These are phyloP conservation scores for Aspergillus homomorphus DNA, from an alignment of 495 filamentous ascomycete genomes.

Conservation along the genomic window DNA sequence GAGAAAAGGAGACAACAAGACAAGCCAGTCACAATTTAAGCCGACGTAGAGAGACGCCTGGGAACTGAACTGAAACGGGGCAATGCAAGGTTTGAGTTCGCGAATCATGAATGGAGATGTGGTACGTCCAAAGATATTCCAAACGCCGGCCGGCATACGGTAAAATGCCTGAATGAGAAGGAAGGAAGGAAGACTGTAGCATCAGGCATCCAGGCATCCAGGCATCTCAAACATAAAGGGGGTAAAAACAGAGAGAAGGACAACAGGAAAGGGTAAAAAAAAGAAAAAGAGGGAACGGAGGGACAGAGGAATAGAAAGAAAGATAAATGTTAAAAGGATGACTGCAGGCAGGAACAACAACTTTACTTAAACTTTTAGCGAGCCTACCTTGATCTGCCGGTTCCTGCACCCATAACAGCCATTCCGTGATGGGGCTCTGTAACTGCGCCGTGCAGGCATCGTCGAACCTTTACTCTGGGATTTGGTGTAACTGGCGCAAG, in stretches of 20 bases:
- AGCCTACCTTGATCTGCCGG: conserved; percentile 45
- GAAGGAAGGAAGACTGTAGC: not conserved
- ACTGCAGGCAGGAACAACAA: conserved; percentile 1
- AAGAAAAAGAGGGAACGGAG: not conserved
- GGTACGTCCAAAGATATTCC: too few species aligned
- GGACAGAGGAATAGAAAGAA: not conserved
- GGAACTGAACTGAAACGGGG: not conserved
- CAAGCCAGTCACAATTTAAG: not conserved
- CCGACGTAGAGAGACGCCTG: not conserved
- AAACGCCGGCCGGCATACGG: not conserved
- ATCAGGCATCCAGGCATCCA: conserved; percentile 2
- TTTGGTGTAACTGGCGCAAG: not conserved
- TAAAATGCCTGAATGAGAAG: not conserved
- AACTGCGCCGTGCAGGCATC: conserved; percentile 27
- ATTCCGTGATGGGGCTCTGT: conserved; percentile 39
- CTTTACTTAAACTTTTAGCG: conserved; percentile 3
- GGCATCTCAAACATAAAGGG: not conserved
- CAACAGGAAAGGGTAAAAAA: not conserved
- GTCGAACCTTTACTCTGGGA: not conserved
- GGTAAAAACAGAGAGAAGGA: not conserved
- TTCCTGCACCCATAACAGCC: conserved; percentile 49
- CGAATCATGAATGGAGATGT: not conserved
- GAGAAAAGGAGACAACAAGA: not conserved
- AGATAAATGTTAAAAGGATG: not conserved
- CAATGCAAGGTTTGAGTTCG: too few species aligned